Evolutionary conservation across 306 rosid genomes (phyloP), one percentile per base, ranked within the genome.

Genomic region (Pterocarpus macrocarpus): DNA sequence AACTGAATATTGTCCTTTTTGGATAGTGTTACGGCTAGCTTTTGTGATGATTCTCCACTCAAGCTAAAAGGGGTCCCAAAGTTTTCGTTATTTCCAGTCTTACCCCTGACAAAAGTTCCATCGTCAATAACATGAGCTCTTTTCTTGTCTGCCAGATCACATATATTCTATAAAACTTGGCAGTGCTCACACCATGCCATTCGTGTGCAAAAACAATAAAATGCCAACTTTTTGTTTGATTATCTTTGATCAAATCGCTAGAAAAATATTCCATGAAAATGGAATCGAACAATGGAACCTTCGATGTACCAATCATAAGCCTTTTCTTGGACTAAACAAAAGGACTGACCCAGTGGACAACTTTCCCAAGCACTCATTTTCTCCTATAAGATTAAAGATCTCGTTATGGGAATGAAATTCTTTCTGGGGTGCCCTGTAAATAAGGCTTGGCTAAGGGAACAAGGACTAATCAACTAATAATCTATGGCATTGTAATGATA

Each of bases 61-160:
- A 70, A 61, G 34, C 59, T 43, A 70, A 64, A 76, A 70, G 39
- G 58, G 50, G 47, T 45, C 58, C 67, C 81, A 39, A 69, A 69
- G 17, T 71, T 74, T 58, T 68, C 10, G 3, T 1, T 62, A 34
- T 66, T 58, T 71, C 56, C 82, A 71, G 70, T 73, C 79, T 73
- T 62, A 78, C 73, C 79, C 43, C 34, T 16, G 80, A 50, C 77
- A 82, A 83, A 85, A 84, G 84, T 85, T 87, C 79, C 70, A 80
- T 86, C 59, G 32, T 50, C 80, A 5, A 62, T 75, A 84, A 81
- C 86, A 73, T 61, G 41, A 12, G 1, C 41, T 14, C 63, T 69
- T 81, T 83, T 89, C 85, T 75, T 89, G 93, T 92, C 97, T 83
- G 91, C 88, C 80, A 22, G 75, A 80, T 85, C 82, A 86, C 17